phyloP scores from a whole-genome alignment of 345 rosid genomes.

The Clausena lansium region DNA sequence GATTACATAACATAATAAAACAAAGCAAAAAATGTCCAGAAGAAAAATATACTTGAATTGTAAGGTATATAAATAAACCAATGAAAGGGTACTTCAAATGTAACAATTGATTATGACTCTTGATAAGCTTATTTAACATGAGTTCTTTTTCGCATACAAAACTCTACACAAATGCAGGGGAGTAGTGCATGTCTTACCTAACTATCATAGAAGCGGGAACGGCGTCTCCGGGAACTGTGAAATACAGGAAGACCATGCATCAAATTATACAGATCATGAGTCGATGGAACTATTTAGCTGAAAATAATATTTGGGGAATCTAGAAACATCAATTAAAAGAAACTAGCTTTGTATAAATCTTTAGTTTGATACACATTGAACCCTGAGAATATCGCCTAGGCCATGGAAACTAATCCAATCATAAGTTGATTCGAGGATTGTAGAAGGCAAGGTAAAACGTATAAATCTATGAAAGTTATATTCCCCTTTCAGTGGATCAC shows the following conservation, averaged over 20 bases:
- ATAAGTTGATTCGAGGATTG: not conserved
- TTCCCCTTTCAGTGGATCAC: not conserved
- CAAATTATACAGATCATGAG: constrained; percentile 1
- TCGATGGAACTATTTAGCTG: not conserved
- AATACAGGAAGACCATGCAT: constrained; percentile 15
- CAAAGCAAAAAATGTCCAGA: not conserved
- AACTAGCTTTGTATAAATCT: not conserved
- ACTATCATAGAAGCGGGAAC: constrained; percentile 71
- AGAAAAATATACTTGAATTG: not conserved
- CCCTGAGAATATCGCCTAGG: constrained; percentile 4
- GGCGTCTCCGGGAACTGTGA: constrained; percentile 70
- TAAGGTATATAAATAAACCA: too few species aligned
- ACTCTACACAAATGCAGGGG: not conserved
- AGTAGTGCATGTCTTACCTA: constrained; percentile 47
- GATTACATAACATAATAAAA: not conserved
- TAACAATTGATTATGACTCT: not conserved
- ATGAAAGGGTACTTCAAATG: not conserved
- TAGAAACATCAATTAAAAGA: not conserved
- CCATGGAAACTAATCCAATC: constrained; percentile 1
- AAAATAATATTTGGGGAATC: not conserved
- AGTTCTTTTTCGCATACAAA: not conserved
- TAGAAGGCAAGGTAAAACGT: not conserved
- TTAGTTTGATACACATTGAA: not conserved
- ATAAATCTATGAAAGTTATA: not conserved
- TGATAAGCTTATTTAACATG: not conserved